Evolutionary conservation across 768 basidiomycete species (phyloP), one percentile per base, ranked within the genome.

Genomic region (Favolaschia claudopus): DNA sequence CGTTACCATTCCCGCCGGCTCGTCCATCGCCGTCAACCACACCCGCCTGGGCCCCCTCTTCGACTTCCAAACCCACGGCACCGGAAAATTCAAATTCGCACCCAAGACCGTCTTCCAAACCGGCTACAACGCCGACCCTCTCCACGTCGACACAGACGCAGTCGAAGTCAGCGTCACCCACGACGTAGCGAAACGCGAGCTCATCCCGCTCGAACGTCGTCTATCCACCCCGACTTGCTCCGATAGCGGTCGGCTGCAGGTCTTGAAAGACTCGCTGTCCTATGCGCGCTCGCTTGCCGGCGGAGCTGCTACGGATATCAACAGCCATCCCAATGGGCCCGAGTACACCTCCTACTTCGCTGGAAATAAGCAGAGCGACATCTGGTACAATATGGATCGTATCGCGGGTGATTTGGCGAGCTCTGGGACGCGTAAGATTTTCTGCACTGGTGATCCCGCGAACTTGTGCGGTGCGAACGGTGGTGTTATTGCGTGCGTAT

Each of bases 21-120:
- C 51, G 5, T 62, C 60, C 45, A n/a, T 62, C 33, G 55, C 60
- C 13, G 55, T 62, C 19, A 62, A 62, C 42, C 60, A 62, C 43
- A 56, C 55, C 49, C 49, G 19, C 17, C 40, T 62, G 14, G 48
- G 54, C 12, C 45, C 60, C 2, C 42, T 55, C 28, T 62, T 50
- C 49, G 60, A 62, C 47, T 62, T 62, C 36, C 25, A 40, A 42
- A 40, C 46, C 25, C 38, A 20, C 32, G 60, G 54, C 36, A 52
- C 55, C 17, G 60, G 60, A 13, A 58, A 55, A 2, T 62, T 51
- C 49, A 32, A 17, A 19, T 56, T 62, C 42, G 37, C 60, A 5
- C 55, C 54, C 24, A 24, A 34, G 20, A 25, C 54, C 3, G 17
- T 42, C 19, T 62, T 62, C 54, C 60, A 62, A 24, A 55, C 54